A percentile compares a stretch with the other conserved stretches of the same genome.
These are phyloP conservation scores for Musa acuminata DNA, from an alignment of 176 grass and related monocot genomes.

Conservation along the genomic window DNA sequence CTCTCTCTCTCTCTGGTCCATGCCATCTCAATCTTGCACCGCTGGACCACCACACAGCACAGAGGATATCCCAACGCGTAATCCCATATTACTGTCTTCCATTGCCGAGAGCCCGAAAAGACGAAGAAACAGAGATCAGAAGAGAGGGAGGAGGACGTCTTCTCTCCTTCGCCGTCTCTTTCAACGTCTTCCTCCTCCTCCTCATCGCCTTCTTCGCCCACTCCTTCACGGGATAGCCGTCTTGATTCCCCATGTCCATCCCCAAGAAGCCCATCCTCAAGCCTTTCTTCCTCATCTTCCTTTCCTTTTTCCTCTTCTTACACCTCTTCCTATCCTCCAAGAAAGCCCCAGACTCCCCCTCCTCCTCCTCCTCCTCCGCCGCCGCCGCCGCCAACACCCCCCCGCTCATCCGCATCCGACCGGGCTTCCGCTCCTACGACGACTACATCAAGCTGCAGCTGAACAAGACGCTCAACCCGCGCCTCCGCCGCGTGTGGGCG, in stretches of 20 bases:
- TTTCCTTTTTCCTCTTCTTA: conserved; percentile 5
- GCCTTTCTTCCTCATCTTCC: conserved; percentile 19
- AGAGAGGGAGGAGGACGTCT: not conserved
- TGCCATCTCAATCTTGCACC: too few species aligned
- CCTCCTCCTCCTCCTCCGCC: too few species aligned
- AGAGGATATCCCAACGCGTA: too few species aligned
- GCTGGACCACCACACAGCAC: too few species aligned
- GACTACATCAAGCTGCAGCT: conserved; percentile 89
- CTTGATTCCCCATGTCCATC: conserved; percentile 8
- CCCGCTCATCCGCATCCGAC: conserved; percentile 70
- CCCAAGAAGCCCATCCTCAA: conserved; percentile 9
- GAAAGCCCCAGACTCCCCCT: not conserved
- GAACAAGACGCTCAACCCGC: conserved; percentile 86
- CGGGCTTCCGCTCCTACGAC: conserved; percentile 56
- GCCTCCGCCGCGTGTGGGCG: conserved; percentile 74
- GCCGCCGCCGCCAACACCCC: not conserved
- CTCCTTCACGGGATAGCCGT: too few species aligned
- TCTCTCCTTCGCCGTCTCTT: conserved; percentile 3
- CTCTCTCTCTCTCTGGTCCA: too few species aligned
- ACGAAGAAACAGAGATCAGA: too few species aligned
- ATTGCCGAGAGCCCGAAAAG: too few species aligned
- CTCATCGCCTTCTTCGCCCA: conserved; percentile 8
- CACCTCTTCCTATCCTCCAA: not conserved
- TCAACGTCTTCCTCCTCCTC: conserved; percentile 31
- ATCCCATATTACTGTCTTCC: too few species aligned